Evolutionary conservation across 139 green algal species (phyloP), one percentile per base, ranked within the genome.

Genomic region (Coccomyxa sp.): DNA sequence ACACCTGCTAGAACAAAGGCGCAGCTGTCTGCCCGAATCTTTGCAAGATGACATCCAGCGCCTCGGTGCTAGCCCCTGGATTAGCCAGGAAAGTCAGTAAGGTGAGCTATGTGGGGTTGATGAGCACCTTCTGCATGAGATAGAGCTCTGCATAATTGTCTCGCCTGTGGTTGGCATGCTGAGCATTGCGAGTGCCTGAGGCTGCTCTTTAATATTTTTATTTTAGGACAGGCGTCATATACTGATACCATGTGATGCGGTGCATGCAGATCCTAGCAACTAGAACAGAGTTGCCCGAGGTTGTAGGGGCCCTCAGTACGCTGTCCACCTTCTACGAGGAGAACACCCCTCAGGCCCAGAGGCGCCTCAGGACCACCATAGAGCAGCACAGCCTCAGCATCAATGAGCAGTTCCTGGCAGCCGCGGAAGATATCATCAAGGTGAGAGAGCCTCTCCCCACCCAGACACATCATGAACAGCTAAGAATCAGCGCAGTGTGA

Each of bases 51-150:
- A 22, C 50, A n/a, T 64, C 50, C 50, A 64, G 50, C 50, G 44
- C 69, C 34, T 16, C 69, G 22, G 34, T 78, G 31, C 82, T 95
- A 33, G 91, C 92, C 16, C 89, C 93, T 38, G 91, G 91, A 0
- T 80, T 97, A 10, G 84, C 90, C 0, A 81, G 93, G 6, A 97
- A 97, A 80, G 89, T 97, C 5, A 95, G 95, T 44, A 97, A 97
- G 90, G 93, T 91, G 68, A 37, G 39, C 14, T 40, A 31, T 41
- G 69, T 5, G n/a, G 2, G 14, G 6, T 38, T 38, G 2, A 10
- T 33, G 36, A 55, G 27, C 0, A 2, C 0, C 34, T 29, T 7
- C 55, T 73, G 24, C 8, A 36, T 40, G 68, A 12, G 31, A n/a
- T n/a, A n/a, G n/a, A n/a, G n/a, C n/a, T n/a, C n/a, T n/a, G n/a